Evolutionary conservation across 2,329 filamentous ascomycete species (phyloP), one percentile per base, ranked within the genome.

Genomic region (Cryoendolithus antarcticus): DNA sequence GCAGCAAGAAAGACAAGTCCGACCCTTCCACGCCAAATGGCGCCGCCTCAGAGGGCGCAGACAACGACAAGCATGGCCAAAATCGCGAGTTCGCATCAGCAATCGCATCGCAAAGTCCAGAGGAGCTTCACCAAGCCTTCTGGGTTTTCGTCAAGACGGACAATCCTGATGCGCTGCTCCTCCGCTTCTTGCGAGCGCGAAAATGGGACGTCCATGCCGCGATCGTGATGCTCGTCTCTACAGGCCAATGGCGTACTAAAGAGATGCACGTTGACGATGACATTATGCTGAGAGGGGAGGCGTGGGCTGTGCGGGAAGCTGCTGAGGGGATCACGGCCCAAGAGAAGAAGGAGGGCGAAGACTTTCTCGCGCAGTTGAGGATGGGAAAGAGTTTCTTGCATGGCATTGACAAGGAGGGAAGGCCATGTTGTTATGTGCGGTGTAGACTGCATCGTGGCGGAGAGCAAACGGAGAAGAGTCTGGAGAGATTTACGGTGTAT

Each of bases 61-160:
- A 45, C 35, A 59, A 95, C 41, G 91, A 98, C 65, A 98, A 96
- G 65, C 89, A 93, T 59, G 88, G 86, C 34, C 83, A 91, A 61
- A 82, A 75, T 30, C 91, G 89, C 62, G 78, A 86, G 36, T 95
- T 86, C 62, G 75, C 85, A 50, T 77, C 89, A 31, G 85, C 86
- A 0, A 63, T 98, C 7, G 79, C 81, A 35, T 84, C 74, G 43
- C 74, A 82, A 53, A 72, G 77, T 1, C 84, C 89, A 0, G 85
- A 93, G 53, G 72, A 81, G 32, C 75, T 98, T 48, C 77, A 86
- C 38, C 69, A 71, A 10, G 80, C 86, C 0, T 82, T 96, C 56
- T 96, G 91, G 91, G 74, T 67, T 49, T 93, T 95, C 86, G 75
- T 89, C 42, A 98, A 96, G 67, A 81, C 91, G 53, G 91, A 98